Evolutionary conservation across 2,329 filamentous ascomycete genomes (phyloP).

Genomic region (Fusarium goolgardi): DNA sequence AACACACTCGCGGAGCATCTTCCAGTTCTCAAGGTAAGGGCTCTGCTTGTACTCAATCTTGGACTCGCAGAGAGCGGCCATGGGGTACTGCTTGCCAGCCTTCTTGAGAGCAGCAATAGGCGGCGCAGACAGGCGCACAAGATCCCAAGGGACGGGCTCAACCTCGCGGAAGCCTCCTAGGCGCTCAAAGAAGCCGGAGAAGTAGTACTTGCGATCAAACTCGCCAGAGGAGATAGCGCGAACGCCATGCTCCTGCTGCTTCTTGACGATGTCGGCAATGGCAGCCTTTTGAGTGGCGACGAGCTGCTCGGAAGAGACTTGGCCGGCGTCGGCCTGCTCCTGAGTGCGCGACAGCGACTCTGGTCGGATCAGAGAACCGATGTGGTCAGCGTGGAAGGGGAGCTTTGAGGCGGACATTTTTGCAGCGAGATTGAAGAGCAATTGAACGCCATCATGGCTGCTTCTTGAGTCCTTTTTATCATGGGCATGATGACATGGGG

Average conservation of each 20-base stretch:
- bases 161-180: slow-evolving; percentile 55
- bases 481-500: slow-evolving; percentile 39
- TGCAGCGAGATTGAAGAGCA: slow-evolving; percentile 3
- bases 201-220: slow-evolving; percentile 67
- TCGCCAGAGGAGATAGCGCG: slow-evolving; percentile 76
- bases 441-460: slow-evolving; percentile 28
- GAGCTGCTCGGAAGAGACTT: slow-evolving; percentile 58
- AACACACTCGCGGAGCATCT: slow-evolving; percentile 56
- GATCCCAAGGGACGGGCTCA: slow-evolving; percentile 54
- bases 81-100: slow-evolving; percentile 53
- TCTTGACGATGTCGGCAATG: slow-evolving; percentile 72
- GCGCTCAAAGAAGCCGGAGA: slow-evolving; percentile 62
- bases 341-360: slow-evolving; percentile 67
- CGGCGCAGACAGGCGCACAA: slow-evolving; percentile 53
- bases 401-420: slow-evolving; percentile 48
- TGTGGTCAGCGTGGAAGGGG: slow-evolving; percentile 78
- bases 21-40: slow-evolving; percentile 59
- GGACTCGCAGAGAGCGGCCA: slow-evolving; percentile 56
- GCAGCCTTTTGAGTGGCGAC: slow-evolving; percentile 68
- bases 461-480: slow-evolving; percentile 36
- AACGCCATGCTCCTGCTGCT: slow-evolving; percentile 72
- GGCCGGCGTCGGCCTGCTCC: slow-evolving; percentile 61
- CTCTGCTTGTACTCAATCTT: slow-evolving; percentile 57
- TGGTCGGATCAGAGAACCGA: slow-evolving; percentile 77
- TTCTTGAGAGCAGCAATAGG: slow-evolving; percentile 55